A percentile compares a stretch with the other conserved stretches of the same genome.
phyloP scores from a whole-genome alignment of 2,329 filamentous ascomycete genomes.

The Trichothecium sympodiale region DNA sequence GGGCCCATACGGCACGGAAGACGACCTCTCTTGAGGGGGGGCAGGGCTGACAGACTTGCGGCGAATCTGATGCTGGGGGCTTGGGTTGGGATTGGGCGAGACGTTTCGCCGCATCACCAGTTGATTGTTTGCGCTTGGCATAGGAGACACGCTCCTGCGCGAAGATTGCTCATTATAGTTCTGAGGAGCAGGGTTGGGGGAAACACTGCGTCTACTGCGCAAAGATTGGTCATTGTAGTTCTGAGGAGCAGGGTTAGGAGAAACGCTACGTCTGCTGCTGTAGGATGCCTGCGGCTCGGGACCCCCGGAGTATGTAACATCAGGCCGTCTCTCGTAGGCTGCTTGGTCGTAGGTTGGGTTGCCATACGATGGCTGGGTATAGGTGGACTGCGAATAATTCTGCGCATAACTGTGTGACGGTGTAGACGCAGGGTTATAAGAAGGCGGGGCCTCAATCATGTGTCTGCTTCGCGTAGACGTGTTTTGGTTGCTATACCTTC shows the following conservation, averaged over 20 bases:
- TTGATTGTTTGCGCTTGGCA: too few species aligned
- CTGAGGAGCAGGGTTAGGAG: too few species aligned
- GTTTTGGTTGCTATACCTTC: constrained; percentile 30
- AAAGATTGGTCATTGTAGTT: too few species aligned
- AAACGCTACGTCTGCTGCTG: too few species aligned
- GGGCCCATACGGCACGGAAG: constrained; percentile 59
- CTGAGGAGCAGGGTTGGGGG: too few species aligned
- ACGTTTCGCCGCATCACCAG: constrained; percentile 5
- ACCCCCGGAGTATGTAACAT: constrained; percentile 24
- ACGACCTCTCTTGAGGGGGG: constrained; percentile 44
- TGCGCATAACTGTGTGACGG: constrained; percentile 21
- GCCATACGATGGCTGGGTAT: constrained; percentile 22
- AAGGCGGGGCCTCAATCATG: constrained; percentile 17
- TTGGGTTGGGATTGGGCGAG: constrained; percentile 30
- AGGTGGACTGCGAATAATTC: constrained; percentile 24
- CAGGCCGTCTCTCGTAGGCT: not conserved
- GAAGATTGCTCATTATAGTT: too few species aligned
- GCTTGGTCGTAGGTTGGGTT: not conserved
- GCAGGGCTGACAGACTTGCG: constrained; percentile 68
- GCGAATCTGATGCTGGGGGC: constrained; percentile 41
- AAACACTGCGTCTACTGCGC: too few species aligned
- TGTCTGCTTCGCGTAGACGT: constrained; percentile 30
- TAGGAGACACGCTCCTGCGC: too few species aligned
- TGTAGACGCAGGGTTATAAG: constrained; percentile 15
- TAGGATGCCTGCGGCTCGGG: constrained; percentile 13